Percentiles rank a stretch among this genome's conserved stretches.
These are phyloP conservation scores for Magnolia changhungtana DNA, from an alignment of 164 flowering plant genomes.

Conservation along the genomic window DNA sequence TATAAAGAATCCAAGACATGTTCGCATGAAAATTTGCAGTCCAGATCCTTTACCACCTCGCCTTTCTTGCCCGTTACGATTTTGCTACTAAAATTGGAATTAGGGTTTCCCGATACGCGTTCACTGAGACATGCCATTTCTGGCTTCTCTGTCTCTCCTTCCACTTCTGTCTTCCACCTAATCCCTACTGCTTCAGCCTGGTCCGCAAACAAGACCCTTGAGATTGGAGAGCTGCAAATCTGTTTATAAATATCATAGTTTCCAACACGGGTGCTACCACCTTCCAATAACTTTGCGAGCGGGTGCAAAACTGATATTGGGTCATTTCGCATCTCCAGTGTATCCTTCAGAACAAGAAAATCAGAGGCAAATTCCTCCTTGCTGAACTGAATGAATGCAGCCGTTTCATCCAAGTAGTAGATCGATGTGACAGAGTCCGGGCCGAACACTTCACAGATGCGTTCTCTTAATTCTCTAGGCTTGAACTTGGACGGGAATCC, in stretches of 20 bases:
- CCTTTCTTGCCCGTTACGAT: neutral
- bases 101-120: neutral
- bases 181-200: conserved; percentile 67
- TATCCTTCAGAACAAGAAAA: conserved; percentile 59
- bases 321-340: conserved; percentile 43
- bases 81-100: conserved; percentile 6
- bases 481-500: conserved; percentile 60
- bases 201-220: conserved; percentile 62
- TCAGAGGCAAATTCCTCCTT: conserved; percentile 51
- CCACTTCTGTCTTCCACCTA: conserved; percentile 30
- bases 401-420: conserved; percentile 65
- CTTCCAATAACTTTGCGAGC: conserved; percentile 58
- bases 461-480: conserved; percentile 49
- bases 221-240: conserved; percentile 64
- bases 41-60: conserved; percentile 6
- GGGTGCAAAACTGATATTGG: conserved; percentile 74
- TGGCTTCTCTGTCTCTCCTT: conserved; percentile 5
- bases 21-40: conserved; percentile 11
- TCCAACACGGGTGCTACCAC: conserved; percentile 60
- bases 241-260: conserved; percentile 67
- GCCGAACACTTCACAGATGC: conserved; percentile 63
- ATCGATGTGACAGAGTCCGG: conserved; percentile 44
- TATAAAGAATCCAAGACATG: conserved; percentile 29
- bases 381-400: conserved; percentile 75
- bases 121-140: neutral